These are phyloP conservation scores for Citrus reticulata DNA, from an alignment of 345 rosid species.

Conservation along the genomic window DNA sequence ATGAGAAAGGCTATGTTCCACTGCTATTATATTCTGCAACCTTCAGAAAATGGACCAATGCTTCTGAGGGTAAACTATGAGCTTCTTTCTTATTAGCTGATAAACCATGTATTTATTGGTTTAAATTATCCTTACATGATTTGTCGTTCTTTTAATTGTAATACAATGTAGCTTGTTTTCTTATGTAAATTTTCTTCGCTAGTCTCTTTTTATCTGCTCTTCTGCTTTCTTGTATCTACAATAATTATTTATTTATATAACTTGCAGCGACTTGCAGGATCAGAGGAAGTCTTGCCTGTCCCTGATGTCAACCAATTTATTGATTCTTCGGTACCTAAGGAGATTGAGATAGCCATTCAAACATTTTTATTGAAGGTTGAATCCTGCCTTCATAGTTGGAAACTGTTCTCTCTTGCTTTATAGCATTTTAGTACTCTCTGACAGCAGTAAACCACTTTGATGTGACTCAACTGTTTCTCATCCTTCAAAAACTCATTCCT, in stretches of 20 bases:
- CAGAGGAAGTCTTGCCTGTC: slow-evolving; percentile 67
- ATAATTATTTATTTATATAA: slow-evolving; percentile 20
- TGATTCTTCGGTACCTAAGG: slow-evolving; percentile 46
- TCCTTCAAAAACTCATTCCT: not conserved
- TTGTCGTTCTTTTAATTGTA: not conserved
- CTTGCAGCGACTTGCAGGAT: slow-evolving; percentile 77
- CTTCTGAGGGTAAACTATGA: slow-evolving; percentile 67
- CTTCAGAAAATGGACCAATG: slow-evolving; percentile 85
- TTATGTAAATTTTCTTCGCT: not conserved
- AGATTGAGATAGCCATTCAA: slow-evolving; percentile 56
- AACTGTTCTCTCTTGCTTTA: not conserved
- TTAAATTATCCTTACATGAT: not conserved
- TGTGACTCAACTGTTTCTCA: not conserved
- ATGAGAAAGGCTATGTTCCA: slow-evolving; percentile 48
- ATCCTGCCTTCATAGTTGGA: not conserved
- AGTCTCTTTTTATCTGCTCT: not conserved
- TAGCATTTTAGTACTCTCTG: not conserved
- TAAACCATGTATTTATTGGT: slow-evolving; percentile 1
- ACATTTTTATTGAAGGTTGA: slow-evolving; percentile 53
- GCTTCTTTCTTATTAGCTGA: slow-evolving; percentile 10
- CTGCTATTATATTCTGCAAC: slow-evolving; percentile 83
- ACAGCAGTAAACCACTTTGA: not conserved
- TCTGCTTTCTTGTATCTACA: slow-evolving; percentile 10
- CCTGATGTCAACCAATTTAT: slow-evolving; percentile 40
- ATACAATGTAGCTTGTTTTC: not conserved